A percentile compares a stretch with the other conserved stretches of the same genome.
phyloP scores from a whole-genome alignment of 495 filamentous ascomycete species.

The Aspergillus sparsus region DNA sequence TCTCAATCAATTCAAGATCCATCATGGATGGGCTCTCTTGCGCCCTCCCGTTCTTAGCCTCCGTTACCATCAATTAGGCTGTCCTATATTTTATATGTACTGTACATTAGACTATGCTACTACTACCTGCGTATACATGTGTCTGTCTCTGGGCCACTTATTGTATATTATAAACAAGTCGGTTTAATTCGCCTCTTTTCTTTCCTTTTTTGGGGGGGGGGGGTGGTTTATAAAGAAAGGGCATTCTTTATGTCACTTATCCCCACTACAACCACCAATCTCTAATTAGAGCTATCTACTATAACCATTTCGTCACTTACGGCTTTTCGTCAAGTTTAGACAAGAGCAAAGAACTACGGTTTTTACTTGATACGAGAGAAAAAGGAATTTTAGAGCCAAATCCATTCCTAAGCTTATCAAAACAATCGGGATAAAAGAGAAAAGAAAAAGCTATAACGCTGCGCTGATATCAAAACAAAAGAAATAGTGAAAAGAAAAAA shows the following conservation, averaged over 20 bases:
- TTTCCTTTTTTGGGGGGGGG: too few relatives aligned
- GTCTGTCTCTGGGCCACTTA: too few relatives aligned
- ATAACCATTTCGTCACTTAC: too few relatives aligned
- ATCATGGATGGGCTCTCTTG: conserved; percentile 47
- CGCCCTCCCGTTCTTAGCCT: conserved; percentile 19
- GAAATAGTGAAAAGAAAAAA: conserved; percentile 17
- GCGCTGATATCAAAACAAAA: conserved; percentile 30
- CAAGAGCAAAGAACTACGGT: not conserved
- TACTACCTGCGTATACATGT: too few relatives aligned
- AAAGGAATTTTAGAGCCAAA: conserved; percentile 1
- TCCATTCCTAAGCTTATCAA: conserved; percentile 20
- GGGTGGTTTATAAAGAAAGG: too few relatives aligned
- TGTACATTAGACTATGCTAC: not conserved
- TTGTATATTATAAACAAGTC: too few relatives aligned
- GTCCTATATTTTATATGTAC: not conserved
- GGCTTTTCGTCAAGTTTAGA: too few relatives aligned
- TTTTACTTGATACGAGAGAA: not conserved
- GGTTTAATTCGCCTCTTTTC: too few relatives aligned
- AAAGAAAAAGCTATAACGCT: conserved; percentile 19
- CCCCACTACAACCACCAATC: too few relatives aligned
- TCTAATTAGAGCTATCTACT: too few relatives aligned
- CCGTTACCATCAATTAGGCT: not conserved
- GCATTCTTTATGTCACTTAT: too few relatives aligned
- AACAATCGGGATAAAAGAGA: not conserved
- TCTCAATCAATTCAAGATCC: conserved; percentile 26